Conservation (phyloP, 176 grass and related monocot species). For the Zizania latifolia region DNA sequence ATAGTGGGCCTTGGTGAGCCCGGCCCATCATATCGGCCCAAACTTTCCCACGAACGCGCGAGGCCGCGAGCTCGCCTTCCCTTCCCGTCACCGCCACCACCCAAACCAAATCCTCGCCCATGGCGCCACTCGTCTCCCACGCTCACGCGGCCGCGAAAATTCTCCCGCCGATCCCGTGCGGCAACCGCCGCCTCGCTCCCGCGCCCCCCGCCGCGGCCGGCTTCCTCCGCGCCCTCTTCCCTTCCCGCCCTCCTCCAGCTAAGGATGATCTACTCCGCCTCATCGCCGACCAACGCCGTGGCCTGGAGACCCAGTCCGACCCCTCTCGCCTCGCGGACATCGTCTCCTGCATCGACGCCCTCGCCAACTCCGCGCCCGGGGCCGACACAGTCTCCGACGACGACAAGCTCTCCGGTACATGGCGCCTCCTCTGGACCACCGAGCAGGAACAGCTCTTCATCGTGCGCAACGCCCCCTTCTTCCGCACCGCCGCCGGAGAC, state of each 20-base stretch:
- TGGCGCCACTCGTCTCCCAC: constrained; percentile 44
- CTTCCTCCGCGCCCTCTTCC: constrained; percentile 39
- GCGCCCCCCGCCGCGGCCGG: constrained; percentile 17
- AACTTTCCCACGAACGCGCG: not conserved
- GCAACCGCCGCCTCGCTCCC: constrained; percentile 1
- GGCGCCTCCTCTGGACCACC: constrained; percentile 90
- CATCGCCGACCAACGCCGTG: constrained; percentile 74
- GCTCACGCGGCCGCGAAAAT: constrained; percentile 1
- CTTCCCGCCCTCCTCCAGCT: constrained; percentile 31
- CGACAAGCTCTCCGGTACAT: constrained; percentile 59
- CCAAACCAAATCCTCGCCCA: constrained; percentile 37
- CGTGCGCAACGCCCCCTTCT: constrained; percentile 58
- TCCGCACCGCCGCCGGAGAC: constrained; percentile 77
- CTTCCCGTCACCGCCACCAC: constrained; percentile 19
- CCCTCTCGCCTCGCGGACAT: constrained; percentile 62
- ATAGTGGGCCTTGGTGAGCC: too few species aligned
- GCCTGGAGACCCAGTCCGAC: constrained; percentile 64
- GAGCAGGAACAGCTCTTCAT: constrained; percentile 97
- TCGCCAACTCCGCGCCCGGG: constrained; percentile 29
- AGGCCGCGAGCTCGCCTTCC: not conserved
- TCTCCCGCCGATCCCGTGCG: constrained; percentile 1
- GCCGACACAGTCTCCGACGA: constrained; percentile 49
- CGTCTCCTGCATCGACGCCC: constrained; percentile 62
- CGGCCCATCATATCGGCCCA: not conserved
- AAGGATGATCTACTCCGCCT: constrained; percentile 70